Percentiles rank a stretch among this genome's conserved stretches.
Evolutionary conservation across 805 yeast genomes (phyloP).

Genomic region (Ogataea saltuana): DNA sequence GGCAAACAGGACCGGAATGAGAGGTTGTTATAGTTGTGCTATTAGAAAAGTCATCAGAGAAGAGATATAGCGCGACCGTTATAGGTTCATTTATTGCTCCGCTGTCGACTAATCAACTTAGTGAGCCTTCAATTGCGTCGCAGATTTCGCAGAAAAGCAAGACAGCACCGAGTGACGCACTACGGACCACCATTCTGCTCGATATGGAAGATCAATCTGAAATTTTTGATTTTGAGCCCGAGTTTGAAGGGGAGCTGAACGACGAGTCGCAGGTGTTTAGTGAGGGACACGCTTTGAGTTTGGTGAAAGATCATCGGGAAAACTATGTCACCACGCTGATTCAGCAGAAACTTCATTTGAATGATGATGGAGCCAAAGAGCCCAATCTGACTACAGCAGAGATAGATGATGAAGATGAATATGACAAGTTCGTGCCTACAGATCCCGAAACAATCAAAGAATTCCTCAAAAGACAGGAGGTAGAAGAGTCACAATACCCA

Average conservation of each 20-base stretch:
- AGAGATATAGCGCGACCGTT: conserved; percentile 6
- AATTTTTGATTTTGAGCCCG: conserved; percentile 28
- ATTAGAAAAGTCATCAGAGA: neutral
- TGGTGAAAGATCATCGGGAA: conserved; percentile 17
- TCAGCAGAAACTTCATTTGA: conserved; percentile 3
- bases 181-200: conserved; percentile 3
- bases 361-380: conserved; percentile 3
- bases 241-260: conserved; percentile 18
- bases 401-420: conserved; percentile 31
- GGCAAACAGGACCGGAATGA: conserved; percentile 5
- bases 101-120: neutral
- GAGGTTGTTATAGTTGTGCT: conserved; percentile 2
- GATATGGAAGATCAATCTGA: conserved; percentile 26
- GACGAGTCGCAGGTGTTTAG: conserved; percentile 19
- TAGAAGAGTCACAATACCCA: conserved; percentile 4
- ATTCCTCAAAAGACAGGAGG: conserved; percentile 12
- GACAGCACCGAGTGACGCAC: conserved; percentile 1
- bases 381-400: conserved; percentile 2
- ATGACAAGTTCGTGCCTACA: conserved; percentile 35
- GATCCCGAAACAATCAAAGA: conserved; percentile 24
- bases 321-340: conserved; percentile 14
- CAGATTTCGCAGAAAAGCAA: no score
- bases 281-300: conserved; percentile 20
- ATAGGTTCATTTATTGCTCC: conserved; percentile 2
- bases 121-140: conserved; percentile 5